Evolutionary conservation across 2,329 filamentous ascomycete genomes (phyloP).

Genomic region (Fonsecaea pedrosoi): DNA sequence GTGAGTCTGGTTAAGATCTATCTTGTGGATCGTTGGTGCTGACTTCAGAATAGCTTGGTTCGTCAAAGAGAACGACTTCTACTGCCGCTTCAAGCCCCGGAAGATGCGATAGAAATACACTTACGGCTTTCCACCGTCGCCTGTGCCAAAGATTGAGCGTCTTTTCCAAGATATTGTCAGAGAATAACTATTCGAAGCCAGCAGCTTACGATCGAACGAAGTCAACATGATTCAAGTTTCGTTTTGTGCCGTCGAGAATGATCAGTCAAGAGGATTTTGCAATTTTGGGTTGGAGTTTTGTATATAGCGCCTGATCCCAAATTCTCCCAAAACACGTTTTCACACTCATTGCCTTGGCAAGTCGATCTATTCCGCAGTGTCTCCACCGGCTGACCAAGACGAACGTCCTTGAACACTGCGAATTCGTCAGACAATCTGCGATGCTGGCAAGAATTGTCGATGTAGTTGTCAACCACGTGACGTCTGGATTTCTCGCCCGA

Average conservation of each 20-base stretch:
- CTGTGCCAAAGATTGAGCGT: background rate
- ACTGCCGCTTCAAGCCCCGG: constrained; percentile 40
- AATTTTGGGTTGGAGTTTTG: background rate
- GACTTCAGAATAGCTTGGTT: constrained; percentile 56
- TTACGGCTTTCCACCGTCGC: background rate
- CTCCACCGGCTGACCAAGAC: constrained; percentile 12
- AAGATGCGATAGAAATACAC: constrained; percentile 17
- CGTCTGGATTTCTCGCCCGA: constrained; percentile 11
- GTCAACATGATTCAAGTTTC: background rate
- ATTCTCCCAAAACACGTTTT: too few relatives aligned
- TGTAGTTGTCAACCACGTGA: background rate
- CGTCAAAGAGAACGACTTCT: constrained; percentile 49
- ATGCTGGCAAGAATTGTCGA: background rate
- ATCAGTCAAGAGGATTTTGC: background rate
- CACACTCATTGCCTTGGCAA: background rate
- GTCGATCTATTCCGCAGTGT: background rate
- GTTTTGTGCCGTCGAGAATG: background rate
- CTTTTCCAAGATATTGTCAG: background rate
- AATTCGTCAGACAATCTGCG: background rate
- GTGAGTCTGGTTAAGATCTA: constrained; percentile 19
- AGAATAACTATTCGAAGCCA: background rate
- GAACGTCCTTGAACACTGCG: background rate
- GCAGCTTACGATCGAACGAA: background rate
- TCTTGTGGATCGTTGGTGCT: background rate
- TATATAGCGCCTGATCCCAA: background rate